Base-by-base conservation (phyloP, 495 filamentous ascomycete species). In the Pseudoneurospora amorphoporcata region DNA sequence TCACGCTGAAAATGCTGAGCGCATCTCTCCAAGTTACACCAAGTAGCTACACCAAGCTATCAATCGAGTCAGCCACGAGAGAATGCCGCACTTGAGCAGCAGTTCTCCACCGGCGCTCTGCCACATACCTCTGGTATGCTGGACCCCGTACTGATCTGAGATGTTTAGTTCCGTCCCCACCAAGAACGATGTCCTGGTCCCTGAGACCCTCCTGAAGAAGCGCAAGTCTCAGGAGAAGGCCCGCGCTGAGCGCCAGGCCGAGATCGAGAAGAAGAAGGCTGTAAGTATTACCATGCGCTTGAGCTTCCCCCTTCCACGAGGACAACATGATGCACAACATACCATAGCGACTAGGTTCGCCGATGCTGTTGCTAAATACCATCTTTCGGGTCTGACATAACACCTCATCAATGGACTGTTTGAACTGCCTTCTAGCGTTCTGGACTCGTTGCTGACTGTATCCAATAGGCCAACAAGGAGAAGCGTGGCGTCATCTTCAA, bases 161-260 rank as follows among this genome's bases (percentile, higher is more conserved):
- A 74, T 76, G 73, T 76, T 80, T 84, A 96, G 93, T 84, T 87
- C 89, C 84, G 91, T 95, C 78, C 92, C 95, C 65, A 95, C 94
- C 82, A 80, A 91, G 84, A 92, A 97, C 83, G 91, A 97, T 82
- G 90, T 98, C 83, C 90, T 98, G 78, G 94, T 97, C 81, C 94
- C 94, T 72, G 94, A 97, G 90, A 98, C 94, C 77, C 92, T 98
- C 81, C 91, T 98, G 80, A 99, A 98, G 92, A 99, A 99, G 92
- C 94, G 95, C 89, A 99, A 98, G 93, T 91, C 89, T 84, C 95
- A 97, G 87, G 95, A 99, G 90, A 97, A 97, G 89, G 92, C 93
- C 80, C 91, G 93, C 81, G 95, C 95, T 84, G 91, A 94, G 83
- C 89, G 89, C 78, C 84, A 89, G 76, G 90, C 91, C 73, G 93